Base-by-base conservation (phyloP, 2,329 filamentous ascomycete genomes). In the Cercospora sp. region DNA sequence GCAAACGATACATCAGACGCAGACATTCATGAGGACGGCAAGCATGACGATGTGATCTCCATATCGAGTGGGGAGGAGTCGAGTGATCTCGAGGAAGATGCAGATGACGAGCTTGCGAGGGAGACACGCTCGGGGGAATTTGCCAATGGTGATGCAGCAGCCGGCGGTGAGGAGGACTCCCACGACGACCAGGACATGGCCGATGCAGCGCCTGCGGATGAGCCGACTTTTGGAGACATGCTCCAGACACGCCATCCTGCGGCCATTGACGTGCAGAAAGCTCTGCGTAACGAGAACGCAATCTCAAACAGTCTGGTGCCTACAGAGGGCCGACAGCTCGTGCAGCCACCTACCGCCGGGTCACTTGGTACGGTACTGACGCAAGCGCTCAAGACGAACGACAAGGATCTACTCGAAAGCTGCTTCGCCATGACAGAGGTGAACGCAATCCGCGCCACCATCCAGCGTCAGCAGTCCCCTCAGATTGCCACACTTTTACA, bases 381-480 rank as follows among this genome's bases (percentile, higher is more conserved):
- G 13, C 94, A 98, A 80, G 93, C 95, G 5, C 89, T 99, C 66
- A 91, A 91, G 75, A 97, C 94, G 69, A 95, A 97, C 80, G 95
- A 99, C 81, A 86, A 87, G 70, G 89, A 91, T 70, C 90, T 97
- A 63, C 89, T 99, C 74, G 94, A 98, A 83, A 93, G 92, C 0
- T 98, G 94, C 80, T 88, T 99, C 75, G 91, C 93, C 75, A 90
- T 90, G 16, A 89, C 87, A 64, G 92, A 97, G 77, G 81, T 89
- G 57, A 83, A 86, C 70, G 94, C 90, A 70, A 90, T 99, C 72
- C 90, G 91, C 77, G 89, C 91, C 73, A 99, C 95, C 45, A 93
- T 99, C 74, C 92, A 97, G 80, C 89, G 93, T 64, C 87, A 98
- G 67, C 93, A 96, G 74, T 96, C 93, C 30, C 86, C 89, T 3